Percentiles rank a stretch among this genome's conserved stretches.
Evolutionary conservation across 768 basidiomycete genomes (phyloP).

Genomic region (Boletus tomentosulus): DNA sequence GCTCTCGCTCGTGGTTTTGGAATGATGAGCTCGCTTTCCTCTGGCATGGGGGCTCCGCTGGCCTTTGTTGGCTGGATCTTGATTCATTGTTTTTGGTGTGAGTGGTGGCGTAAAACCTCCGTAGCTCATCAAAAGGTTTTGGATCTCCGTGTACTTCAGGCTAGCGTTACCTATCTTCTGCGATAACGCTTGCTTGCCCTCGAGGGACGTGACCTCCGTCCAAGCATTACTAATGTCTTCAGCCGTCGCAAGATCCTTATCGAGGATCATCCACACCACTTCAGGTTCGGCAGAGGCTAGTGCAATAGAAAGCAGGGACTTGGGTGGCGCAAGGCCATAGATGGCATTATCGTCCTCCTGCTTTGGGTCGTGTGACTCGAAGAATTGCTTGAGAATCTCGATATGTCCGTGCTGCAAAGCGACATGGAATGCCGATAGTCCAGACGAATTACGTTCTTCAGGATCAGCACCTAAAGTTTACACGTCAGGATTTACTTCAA

Average conservation of each 20-base stretch:
- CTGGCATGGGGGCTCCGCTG: constrained; percentile 6
- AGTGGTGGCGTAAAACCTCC: constrained; percentile 50
- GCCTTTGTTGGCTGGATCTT: neutral
- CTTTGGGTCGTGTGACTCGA: constrained; percentile 55
- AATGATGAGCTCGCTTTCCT: constrained; percentile 8
- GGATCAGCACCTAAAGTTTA: constrained; percentile 57
- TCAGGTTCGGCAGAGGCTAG: constrained; percentile 60
- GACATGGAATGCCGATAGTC: constrained; percentile 63
- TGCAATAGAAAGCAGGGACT: constrained; percentile 51
- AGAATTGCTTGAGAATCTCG: constrained; percentile 53
- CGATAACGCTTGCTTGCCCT: constrained; percentile 25
- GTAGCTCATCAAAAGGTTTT: constrained; percentile 47
- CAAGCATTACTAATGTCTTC: constrained; percentile 51
- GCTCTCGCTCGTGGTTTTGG: neutral
- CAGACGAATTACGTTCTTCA: constrained; percentile 60
- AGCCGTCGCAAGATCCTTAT: constrained; percentile 48
- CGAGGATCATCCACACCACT: constrained; percentile 59
- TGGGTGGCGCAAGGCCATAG: constrained; percentile 41
- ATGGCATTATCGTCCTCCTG: constrained; percentile 47
- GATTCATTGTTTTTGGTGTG: constrained; percentile 21
- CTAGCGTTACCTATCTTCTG: constrained; percentile 23
- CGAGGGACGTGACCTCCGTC: constrained; percentile 42
- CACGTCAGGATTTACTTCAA: constrained; percentile 17
- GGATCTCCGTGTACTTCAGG: constrained; percentile 46
- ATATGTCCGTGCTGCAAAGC: constrained; percentile 53